Percentiles rank a stretch among this genome's conserved stretches.
phyloP scores from a whole-genome alignment of 2,329 filamentous ascomycete genomes.

The Verticillium albo-atrum region DNA sequence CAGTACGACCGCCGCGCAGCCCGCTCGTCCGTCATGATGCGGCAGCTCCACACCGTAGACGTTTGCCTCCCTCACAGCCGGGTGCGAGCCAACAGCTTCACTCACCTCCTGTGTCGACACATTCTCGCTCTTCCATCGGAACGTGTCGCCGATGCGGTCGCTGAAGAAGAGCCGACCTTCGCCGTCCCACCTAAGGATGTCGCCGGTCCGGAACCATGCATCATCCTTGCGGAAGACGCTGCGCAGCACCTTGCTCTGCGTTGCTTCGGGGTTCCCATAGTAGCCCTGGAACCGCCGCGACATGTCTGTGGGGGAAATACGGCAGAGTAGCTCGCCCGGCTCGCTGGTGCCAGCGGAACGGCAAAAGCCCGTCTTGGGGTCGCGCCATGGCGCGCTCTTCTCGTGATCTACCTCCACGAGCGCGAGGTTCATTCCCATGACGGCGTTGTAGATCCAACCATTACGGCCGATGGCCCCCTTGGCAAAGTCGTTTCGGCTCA shows the following conservation, averaged over 20 bases:
- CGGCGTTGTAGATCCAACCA: conserved; percentile 54
- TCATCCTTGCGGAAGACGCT: conserved; percentile 73
- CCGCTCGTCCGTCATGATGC: conserved; percentile 77
- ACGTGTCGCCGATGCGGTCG: conserved; percentile 76
- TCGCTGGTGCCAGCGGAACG: conserved; percentile 51
- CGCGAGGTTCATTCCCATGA: conserved; percentile 46
- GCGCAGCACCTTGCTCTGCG: conserved; percentile 67
- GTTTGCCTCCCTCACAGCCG: conserved; percentile 69
- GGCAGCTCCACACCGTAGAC: conserved; percentile 81
- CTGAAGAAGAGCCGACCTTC: conserved; percentile 76
- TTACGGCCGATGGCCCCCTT: conserved; percentile 75
- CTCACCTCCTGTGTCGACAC: conserved; percentile 79
- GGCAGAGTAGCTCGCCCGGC: conserved; percentile 71
- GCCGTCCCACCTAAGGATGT: conserved; percentile 65
- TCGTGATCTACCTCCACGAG: conserved; percentile 69
- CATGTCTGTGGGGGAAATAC: conserved; percentile 62
- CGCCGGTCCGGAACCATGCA: conserved; percentile 80
- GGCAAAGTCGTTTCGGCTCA: conserved; percentile 66
- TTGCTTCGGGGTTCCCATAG: conserved; percentile 68
- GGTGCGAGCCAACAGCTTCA: conserved; percentile 65
- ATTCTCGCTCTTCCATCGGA: conserved; percentile 80
- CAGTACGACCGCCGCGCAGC: conserved; percentile 69
- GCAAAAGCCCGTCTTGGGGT: conserved; percentile 67
- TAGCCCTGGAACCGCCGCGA: conserved; percentile 73
- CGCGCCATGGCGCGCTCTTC: conserved; percentile 62